Conservation (phyloP, 352 stramenopile genomes). For the Phytopythium vexans region DNA sequence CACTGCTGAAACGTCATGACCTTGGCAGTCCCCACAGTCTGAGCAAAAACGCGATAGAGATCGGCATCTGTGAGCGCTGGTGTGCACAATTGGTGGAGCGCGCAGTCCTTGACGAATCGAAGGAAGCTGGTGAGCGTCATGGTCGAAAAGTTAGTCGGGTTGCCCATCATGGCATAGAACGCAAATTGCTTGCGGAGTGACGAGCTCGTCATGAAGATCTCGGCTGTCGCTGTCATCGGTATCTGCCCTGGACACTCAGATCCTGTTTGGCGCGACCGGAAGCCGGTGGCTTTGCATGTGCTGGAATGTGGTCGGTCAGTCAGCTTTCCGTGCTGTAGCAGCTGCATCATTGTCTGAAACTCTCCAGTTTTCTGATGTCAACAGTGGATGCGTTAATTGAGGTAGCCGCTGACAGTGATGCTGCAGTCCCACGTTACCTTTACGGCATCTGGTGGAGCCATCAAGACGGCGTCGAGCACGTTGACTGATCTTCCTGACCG, state of each 20-base stretch:
- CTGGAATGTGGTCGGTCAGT: too few species aligned
- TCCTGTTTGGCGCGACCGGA: too few species aligned
- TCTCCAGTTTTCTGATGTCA: conserved; percentile 24
- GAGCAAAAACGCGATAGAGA: conserved; percentile 48
- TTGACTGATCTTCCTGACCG: conserved; percentile 49
- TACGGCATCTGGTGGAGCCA: conserved; percentile 38
- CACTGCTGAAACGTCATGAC: conserved; percentile 53
- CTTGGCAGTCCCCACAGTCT: conserved; percentile 23
- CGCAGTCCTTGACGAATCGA: conserved; percentile 64
- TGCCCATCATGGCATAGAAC: conserved; percentile 61
- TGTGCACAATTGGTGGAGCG: conserved; percentile 28
- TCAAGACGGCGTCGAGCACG: conserved; percentile 55
- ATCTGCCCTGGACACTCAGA: not conserved
- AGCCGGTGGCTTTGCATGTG: too few species aligned
- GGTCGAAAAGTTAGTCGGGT: conserved; percentile 59
- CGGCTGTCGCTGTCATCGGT: not conserved
- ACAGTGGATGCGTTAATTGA: not conserved
- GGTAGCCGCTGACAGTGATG: not conserved
- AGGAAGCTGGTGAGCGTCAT: conserved; percentile 60
- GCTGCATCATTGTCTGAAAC: conserved; percentile 37
- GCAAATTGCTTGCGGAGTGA: conserved; percentile 63
- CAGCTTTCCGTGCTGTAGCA: conserved; percentile 9
- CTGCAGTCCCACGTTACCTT: conserved; percentile 19
- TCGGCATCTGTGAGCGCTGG: conserved; percentile 49
- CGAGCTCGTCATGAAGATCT: conserved; percentile 40